phyloP scores from a whole-genome alignment of 1,284 basidiomycete genomes.

The Pholiota adiposa region DNA sequence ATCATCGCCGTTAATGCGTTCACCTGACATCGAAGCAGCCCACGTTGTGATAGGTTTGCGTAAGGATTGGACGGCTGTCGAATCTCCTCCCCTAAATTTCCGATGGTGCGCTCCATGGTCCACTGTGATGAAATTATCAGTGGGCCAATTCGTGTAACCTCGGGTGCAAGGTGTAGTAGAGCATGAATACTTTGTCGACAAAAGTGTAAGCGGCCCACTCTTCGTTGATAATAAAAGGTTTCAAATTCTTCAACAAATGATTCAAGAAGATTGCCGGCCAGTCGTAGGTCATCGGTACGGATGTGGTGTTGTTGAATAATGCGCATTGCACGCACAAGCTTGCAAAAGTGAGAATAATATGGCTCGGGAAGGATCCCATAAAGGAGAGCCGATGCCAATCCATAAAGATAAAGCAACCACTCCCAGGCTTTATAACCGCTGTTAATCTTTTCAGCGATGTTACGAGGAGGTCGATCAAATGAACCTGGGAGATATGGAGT shows the following conservation, averaged over 20 bases:
- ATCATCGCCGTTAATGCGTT: constrained; percentile 32
- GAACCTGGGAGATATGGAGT: constrained; percentile 33
- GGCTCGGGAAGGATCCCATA: constrained; percentile 5
- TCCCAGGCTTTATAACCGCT: constrained; percentile 38
- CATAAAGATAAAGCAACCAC: constrained; percentile 18
- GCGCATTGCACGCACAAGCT: constrained; percentile 12
- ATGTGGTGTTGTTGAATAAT: constrained; percentile 18
- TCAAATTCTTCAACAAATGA: constrained; percentile 29
- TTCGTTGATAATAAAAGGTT: constrained; percentile 30
- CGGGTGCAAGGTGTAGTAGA: constrained; percentile 27
- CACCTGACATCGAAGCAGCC: constrained; percentile 26
- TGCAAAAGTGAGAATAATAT: constrained; percentile 11
- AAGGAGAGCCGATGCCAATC: constrained; percentile 17
- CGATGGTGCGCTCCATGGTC: constrained; percentile 40
- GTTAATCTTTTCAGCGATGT: constrained; percentile 38
- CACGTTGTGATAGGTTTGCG: constrained; percentile 35
- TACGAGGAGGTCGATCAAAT: constrained; percentile 36
- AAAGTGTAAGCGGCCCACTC: constrained; percentile 31
- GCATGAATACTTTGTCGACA: constrained; percentile 33
- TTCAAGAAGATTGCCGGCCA: constrained; percentile 4
- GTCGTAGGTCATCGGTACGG: not conserved
- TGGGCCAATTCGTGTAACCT: constrained; percentile 32
- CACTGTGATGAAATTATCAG: constrained; percentile 29
- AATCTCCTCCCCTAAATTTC: constrained; percentile 37
- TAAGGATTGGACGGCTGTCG: constrained; percentile 36